A percentile compares a stretch with the other conserved stretches of the same genome.
Evolutionary conservation across 2,329 filamentous ascomycete species (phyloP).

Genomic region (Arthrobotrys megalospora): DNA sequence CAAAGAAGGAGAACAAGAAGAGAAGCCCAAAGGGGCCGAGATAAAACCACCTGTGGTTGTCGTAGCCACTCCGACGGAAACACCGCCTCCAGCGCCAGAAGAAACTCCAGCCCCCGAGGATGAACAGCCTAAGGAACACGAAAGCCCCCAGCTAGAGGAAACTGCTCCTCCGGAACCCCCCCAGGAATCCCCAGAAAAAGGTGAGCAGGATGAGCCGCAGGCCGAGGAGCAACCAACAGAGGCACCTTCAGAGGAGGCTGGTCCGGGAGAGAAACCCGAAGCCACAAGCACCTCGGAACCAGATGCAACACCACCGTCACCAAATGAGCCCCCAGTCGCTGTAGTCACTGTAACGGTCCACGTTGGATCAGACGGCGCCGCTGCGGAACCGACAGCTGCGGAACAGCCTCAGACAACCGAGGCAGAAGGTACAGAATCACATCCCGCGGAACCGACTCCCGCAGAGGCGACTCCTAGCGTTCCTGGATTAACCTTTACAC

Average conservation of each 20-base stretch:
- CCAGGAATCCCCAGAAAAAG: not conserved
- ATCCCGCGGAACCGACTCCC: not conserved
- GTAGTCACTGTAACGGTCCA: conserved; percentile 34
- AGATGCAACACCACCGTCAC: conserved; percentile 6
- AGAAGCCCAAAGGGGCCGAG: not conserved
- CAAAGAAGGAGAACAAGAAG: not conserved
- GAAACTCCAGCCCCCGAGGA: conserved; percentile 1
- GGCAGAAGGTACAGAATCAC: not conserved
- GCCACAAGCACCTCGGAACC: conserved; percentile 1
- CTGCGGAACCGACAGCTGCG: conserved; percentile 2
- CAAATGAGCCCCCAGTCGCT: not conserved
- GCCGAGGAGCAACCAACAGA: conserved; percentile 7
- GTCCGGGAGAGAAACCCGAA: not conserved
- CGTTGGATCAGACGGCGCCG: conserved; percentile 1
- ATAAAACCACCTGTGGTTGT: not conserved
- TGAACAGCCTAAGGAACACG: conserved; percentile 3
- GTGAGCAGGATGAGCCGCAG: not conserved
- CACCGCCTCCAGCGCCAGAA: not conserved
- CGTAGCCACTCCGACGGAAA: conserved; percentile 13
- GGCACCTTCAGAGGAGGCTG: not conserved
- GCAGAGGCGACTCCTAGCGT: conserved; percentile 25
- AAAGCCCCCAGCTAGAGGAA: conserved; percentile 5
- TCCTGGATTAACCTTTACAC: conserved; percentile 39
- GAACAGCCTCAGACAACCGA: not conserved
- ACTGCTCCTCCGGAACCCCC: not conserved